Percentiles rank a stretch among this genome's conserved stretches.
Conservation (phyloP, 768 basidiomycete genomes). For the Russula ochroleuca region DNA sequence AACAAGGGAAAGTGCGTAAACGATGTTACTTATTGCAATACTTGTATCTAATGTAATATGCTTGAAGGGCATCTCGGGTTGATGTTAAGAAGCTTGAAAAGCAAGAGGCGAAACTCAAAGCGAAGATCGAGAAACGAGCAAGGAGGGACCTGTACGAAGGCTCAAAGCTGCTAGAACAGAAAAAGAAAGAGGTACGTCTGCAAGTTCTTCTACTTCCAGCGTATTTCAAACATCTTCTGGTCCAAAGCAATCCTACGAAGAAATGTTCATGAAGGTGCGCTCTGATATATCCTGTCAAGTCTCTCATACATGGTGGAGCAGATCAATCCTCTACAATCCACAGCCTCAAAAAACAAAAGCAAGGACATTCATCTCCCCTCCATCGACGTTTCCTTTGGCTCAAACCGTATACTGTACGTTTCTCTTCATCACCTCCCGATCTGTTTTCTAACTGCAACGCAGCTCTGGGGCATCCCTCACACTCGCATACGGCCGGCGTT, state of each 20-base stretch:
- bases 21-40: not conserved
- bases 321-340: slow-evolving; percentile 90
- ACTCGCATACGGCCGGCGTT: slow-evolving; percentile 82
- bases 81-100: slow-evolving; percentile 96
- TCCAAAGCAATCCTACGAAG: slow-evolving; percentile 91
- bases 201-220: not conserved
- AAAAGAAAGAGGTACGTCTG: slow-evolving; percentile 72
- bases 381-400: slow-evolving; percentile 95
- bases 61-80: slow-evolving; percentile 73
- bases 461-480: slow-evolving; percentile 85
- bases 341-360: slow-evolving; percentile 84
- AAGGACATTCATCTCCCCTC: slow-evolving; percentile 94
- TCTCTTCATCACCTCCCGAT: slow-evolving; percentile 11
- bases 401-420: slow-evolving; percentile 83
- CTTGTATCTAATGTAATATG: not conserved
- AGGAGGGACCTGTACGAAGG: slow-evolving; percentile 91
- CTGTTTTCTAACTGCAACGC: slow-evolving; percentile 9
- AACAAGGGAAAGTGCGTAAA: slow-evolving; percentile 83
- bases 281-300: not conserved
- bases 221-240: slow-evolving; percentile 13
- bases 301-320: slow-evolving; percentile 30
- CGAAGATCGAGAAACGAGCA: slow-evolving; percentile 96
- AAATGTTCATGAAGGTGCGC: slow-evolving; percentile 93
- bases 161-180: slow-evolving; percentile 88
- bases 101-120: slow-evolving; percentile 95